A percentile compares a stretch with the other conserved stretches of the same genome.
These are phyloP conservation scores for Obba rivulosa DNA, from an alignment of 768 basidiomycete genomes.

Conservation along the genomic window DNA sequence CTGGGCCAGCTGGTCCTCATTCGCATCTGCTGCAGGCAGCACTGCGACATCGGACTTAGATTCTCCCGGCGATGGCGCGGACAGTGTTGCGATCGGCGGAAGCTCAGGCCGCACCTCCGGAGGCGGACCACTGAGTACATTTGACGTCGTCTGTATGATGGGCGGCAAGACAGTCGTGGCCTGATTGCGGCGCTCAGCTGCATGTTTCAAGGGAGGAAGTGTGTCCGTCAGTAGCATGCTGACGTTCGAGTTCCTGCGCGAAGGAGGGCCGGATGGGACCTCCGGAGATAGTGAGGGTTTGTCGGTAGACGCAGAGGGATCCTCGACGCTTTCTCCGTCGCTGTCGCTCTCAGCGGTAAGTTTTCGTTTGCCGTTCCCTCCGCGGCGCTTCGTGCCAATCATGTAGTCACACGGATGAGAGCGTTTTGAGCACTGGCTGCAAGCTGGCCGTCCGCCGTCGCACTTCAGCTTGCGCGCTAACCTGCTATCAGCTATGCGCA, in stretches of 20 bases:
- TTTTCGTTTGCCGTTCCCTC: constrained; percentile 43
- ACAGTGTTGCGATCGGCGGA: constrained; percentile 68
- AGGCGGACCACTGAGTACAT: constrained; percentile 1
- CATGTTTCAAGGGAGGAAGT: constrained; percentile 18
- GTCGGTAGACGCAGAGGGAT: constrained; percentile 37
- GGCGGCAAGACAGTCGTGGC: constrained; percentile 13
- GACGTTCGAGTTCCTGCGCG: constrained; percentile 20
- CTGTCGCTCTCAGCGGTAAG: constrained; percentile 40
- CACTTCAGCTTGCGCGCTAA: constrained; percentile 85
- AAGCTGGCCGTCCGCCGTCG: constrained; percentile 80
- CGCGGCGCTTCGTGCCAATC: constrained; percentile 69
- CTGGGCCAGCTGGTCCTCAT: constrained; percentile 33
- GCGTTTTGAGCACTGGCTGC: constrained; percentile 76
- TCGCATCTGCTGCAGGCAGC: constrained; percentile 6
- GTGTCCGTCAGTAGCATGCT: constrained; percentile 21
- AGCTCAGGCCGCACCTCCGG: constrained; percentile 26
- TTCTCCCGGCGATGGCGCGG: constrained; percentile 42
- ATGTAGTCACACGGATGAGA: constrained; percentile 77
- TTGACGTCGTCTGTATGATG: constrained; percentile 6
- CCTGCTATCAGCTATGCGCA: constrained; percentile 7
- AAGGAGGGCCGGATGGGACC: constrained; percentile 25
- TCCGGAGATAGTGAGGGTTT: constrained; percentile 52
- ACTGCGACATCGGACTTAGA: constrained; percentile 45
- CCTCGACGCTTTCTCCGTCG: constrained; percentile 48
- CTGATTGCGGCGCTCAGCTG: constrained; percentile 16